Conservation (phyloP, 2,329 filamentous ascomycete species). For the Cladosporium sp. region DNA sequence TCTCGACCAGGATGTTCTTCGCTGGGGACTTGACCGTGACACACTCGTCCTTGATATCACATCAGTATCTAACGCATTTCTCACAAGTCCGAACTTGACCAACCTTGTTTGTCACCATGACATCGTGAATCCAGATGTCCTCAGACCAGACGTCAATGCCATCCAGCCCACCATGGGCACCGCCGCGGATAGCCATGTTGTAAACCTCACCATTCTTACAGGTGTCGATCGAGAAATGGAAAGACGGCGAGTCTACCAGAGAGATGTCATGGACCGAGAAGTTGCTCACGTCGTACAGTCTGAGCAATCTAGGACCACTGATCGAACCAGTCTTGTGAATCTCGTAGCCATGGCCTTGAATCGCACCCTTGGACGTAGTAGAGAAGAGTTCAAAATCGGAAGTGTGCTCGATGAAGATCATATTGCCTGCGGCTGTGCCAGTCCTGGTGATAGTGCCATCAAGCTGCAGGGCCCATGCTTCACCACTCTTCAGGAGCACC, state of each 20-base stretch:
- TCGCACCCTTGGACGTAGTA: conserved; percentile 53
- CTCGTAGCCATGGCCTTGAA: conserved; percentile 56
- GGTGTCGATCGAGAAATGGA: conserved; percentile 55
- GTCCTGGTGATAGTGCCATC: conserved; percentile 57
- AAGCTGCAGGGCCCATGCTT: conserved; percentile 54
- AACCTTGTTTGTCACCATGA: conserved; percentile 63
- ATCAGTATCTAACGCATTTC: not conserved
- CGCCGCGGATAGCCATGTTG: conserved; percentile 58
- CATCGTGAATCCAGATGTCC: conserved; percentile 62
- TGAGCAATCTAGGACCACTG: conserved; percentile 49
- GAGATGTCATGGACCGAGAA: conserved; percentile 55
- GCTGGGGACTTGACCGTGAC: conserved; percentile 59
- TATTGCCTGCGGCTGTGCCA: conserved; percentile 54
- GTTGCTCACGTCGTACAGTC: conserved; percentile 48
- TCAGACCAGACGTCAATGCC: conserved; percentile 58
- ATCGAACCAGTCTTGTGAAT: conserved; percentile 47
- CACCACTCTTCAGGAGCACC: conserved; percentile 52
- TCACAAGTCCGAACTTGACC: not conserved
- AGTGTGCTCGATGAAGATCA: conserved; percentile 55
- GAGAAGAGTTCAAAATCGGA: conserved; percentile 59
- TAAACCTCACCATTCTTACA: conserved; percentile 57
- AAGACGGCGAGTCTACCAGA: conserved; percentile 53
- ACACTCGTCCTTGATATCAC: conserved; percentile 51
- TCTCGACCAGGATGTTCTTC: conserved; percentile 59
- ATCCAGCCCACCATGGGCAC: conserved; percentile 56